Evolutionary conservation across 176 grass and related monocot genomes (phyloP).

Genomic region (Ananas comosus): DNA sequence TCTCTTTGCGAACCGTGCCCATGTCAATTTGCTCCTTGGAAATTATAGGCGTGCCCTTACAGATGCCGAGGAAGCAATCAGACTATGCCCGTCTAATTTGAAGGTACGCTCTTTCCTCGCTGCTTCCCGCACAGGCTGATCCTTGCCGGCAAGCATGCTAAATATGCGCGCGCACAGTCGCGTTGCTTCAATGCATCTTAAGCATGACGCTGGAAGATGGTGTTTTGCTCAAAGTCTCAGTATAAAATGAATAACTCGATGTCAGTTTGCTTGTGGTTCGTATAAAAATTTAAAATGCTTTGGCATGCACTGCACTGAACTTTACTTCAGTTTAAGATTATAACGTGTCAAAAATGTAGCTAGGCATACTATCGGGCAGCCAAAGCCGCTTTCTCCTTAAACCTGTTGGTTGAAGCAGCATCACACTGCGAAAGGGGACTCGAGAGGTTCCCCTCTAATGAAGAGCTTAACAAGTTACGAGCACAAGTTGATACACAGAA

Average conservation of each 20-base stretch:
- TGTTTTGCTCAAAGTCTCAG: not conserved
- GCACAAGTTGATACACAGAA: constrained; percentile 38
- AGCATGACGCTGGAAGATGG: not conserved
- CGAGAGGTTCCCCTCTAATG: constrained; percentile 48
- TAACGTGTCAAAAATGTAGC: constrained; percentile 21
- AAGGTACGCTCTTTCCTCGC: constrained; percentile 36
- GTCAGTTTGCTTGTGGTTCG: not conserved
- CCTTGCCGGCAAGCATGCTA: not conserved
- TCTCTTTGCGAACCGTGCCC: constrained; percentile 82
- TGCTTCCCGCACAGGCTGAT: not conserved
- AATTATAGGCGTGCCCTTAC: constrained; percentile 59
- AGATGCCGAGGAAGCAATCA: constrained; percentile 62
- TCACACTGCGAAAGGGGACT: constrained; percentile 64
- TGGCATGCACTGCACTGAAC: not conserved
- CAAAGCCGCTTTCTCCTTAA: constrained; percentile 64
- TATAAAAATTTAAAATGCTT: not conserved
- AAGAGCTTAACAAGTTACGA: constrained; percentile 69
- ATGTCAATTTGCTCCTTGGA: constrained; percentile 78
- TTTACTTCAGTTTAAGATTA: not conserved
- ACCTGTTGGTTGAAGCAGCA: constrained; percentile 38
- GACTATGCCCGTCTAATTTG: constrained; percentile 50
- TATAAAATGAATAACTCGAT: not conserved
- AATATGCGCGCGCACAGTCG: not conserved
- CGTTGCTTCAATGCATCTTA: not conserved
- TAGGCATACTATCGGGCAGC: constrained; percentile 82